These are phyloP conservation scores for Kregervanrija pseudodelftensis DNA, from an alignment of 805 yeast species.

Conservation along the genomic window DNA sequence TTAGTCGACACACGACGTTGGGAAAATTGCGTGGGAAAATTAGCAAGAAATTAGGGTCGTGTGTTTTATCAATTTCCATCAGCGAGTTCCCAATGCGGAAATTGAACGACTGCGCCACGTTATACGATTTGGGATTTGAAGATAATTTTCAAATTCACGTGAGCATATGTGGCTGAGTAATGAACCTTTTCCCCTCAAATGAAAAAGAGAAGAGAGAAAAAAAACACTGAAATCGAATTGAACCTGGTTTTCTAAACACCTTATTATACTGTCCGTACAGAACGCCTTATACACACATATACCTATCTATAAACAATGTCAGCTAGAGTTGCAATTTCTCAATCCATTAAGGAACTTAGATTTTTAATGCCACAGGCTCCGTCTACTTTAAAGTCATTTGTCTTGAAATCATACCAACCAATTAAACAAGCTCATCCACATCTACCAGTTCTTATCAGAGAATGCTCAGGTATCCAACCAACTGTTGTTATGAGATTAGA, in stretches of 20 bases:
- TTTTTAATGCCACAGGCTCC: conserved; percentile 75
- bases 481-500: conserved; percentile 68
- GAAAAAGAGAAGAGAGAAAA: too few species aligned
- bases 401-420: conserved; percentile 57
- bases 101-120: too few species aligned
- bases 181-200: too few species aligned
- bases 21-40: conserved; percentile 30
- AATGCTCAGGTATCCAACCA: conserved; percentile 67
- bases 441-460: conserved; percentile 73
- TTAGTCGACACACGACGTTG: conserved; percentile 28
- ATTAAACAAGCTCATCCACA: conserved; percentile 56
- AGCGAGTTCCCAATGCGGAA: too few species aligned
- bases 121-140: too few species aligned
- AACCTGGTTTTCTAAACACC: too few species aligned
- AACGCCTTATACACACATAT: neutral
- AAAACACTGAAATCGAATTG: too few species aligned
- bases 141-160: too few species aligned
- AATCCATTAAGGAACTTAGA: conserved; percentile 68
- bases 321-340: conserved; percentile 28
- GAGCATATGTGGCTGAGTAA: too few species aligned
- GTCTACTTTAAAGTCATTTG: conserved; percentile 56
- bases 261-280: conserved; percentile 7
- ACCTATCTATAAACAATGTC: conserved; percentile 10
- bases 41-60: conserved; percentile 16
- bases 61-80: conserved; percentile 10